Base-by-base conservation (phyloP, 2,329 filamentous ascomycete genomes). In the Thelonectria blattea region DNA sequence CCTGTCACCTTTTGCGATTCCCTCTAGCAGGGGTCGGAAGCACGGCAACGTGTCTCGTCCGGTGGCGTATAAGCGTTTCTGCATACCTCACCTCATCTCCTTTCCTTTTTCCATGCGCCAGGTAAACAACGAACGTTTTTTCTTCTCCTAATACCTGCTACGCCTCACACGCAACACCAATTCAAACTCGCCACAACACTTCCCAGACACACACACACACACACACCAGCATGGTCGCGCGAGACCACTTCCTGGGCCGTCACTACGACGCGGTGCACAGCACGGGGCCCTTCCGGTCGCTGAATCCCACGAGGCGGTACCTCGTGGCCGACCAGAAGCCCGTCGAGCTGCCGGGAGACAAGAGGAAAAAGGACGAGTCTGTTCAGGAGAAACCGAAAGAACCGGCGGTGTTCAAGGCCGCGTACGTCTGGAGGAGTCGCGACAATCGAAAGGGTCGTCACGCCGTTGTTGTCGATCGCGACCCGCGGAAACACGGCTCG, bases 361-460 rank as follows among this genome's bases (percentile, higher is more conserved):
- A 42, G 2, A 46, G 50, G 8, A 43, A 18, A 8, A 54, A n/a
- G 12, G 22, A 62, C 86, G 48, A 27, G 18, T 32, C 45, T 7
- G 2, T 39, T 20, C 17, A 15, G 41, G 3, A 22, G 22, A 5
- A 15, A 8, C 17, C 24, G 3, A 9, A 5, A 0, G 42, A 12
- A n/a, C 39, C n/a, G n/a, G 34, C n/a, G 15, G 59, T 17, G 9
- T 60, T 52, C 11, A 78, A 75, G 46, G 73, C 74, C 22, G 64
- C 59, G 2, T 71, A 72, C 51, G 61, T 80, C 50, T 80, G 79
- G 78, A 73, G 75, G 17, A 77, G 75, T 43, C 74, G 78, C 11
- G 77, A 80, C 65, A 80, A 80, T 56, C 71, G 78, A 49, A 80
- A 80, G 56, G 78, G 78, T 27, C 72, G 78, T 0, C 78, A 79